Conservation (phyloP, 805 yeast species). For the Yarrowia alimentaria region DNA sequence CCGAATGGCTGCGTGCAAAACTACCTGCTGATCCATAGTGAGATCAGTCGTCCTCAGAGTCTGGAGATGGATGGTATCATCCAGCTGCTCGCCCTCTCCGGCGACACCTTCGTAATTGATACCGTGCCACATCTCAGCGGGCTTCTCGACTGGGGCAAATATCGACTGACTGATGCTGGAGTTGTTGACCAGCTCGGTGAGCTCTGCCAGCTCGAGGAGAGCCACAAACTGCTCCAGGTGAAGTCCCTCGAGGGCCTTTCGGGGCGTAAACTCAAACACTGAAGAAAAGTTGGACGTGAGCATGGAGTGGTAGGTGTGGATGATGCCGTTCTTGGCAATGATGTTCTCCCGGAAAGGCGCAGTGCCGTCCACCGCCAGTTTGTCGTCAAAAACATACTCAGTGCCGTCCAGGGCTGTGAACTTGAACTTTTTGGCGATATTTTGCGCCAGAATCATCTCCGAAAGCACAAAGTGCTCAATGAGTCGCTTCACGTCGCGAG, state of each 20-base stretch:
- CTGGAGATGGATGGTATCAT: no score
- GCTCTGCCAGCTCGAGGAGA: slow-evolving; percentile 63
- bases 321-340: slow-evolving; percentile 49
- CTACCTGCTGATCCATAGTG: background rate
- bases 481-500: no score
- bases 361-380: slow-evolving; percentile 42
- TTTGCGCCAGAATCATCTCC: slow-evolving; percentile 40
- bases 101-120: no score
- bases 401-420: slow-evolving; percentile 33
- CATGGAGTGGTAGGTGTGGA: slow-evolving; percentile 48
- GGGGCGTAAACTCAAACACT: slow-evolving; percentile 50
- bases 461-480: no score
- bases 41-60: background rate
- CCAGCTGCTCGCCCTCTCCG: no score
- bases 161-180: slow-evolving; percentile 53
- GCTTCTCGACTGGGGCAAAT: slow-evolving; percentile 47
- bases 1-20: background rate
- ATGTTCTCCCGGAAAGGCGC: slow-evolving; percentile 43
- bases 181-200: slow-evolving; percentile 58
- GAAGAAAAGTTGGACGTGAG: slow-evolving; percentile 33
- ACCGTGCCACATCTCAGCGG: background rate
- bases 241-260: slow-evolving; percentile 58
- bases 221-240: slow-evolving; percentile 62
- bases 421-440: slow-evolving; percentile 48
- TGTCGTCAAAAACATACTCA: slow-evolving; percentile 38